phyloP scores from a whole-genome alignment of 352 stramenopile genomes.

The Phytophthora capsici region DNA sequence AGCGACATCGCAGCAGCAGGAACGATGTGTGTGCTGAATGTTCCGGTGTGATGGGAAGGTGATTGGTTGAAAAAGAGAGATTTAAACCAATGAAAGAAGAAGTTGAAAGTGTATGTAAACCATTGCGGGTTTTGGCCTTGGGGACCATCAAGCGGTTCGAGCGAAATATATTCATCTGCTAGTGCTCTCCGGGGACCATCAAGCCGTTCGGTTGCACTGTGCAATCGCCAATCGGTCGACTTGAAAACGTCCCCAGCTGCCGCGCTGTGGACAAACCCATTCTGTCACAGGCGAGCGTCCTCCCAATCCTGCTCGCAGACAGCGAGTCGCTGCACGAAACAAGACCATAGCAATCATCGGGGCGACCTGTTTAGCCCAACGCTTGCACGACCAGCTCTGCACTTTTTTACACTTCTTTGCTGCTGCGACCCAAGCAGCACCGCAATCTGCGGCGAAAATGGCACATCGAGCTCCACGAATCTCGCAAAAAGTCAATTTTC shows the following conservation, averaged over 20 bases:
- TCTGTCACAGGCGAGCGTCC: slow-evolving; percentile 10
- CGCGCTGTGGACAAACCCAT: slow-evolving; percentile 13
- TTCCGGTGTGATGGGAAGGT: neutral
- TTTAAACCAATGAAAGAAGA: slow-evolving; percentile 6
- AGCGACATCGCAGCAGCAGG: slow-evolving; percentile 5
- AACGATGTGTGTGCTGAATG: slow-evolving; percentile 4
- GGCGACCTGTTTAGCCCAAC: slow-evolving; percentile 3
- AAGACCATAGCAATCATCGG: slow-evolving; percentile 29
- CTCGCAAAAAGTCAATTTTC: slow-evolving; percentile 8
- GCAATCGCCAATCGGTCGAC: slow-evolving; percentile 8
- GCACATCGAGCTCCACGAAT: slow-evolving; percentile 12
- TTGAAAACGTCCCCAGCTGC: slow-evolving; percentile 24
- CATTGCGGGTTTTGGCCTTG: no score
- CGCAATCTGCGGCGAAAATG: slow-evolving; percentile 17
- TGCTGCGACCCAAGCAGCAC: slow-evolving; percentile 26
- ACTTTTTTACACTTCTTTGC: slow-evolving; percentile 34
- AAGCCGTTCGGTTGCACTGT: slow-evolving; percentile 17
- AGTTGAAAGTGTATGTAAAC: neutral
- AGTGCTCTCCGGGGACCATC: neutral
- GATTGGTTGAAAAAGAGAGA: neutral
- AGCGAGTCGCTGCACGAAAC: neutral
- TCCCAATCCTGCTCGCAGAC: slow-evolving; percentile 11
- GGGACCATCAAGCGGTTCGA: neutral
- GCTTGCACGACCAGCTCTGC: no score
- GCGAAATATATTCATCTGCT: neutral